Evolutionary conservation across 176 grass and related monocot genomes (phyloP).

Genomic region (Oropetium thomaeum): DNA sequence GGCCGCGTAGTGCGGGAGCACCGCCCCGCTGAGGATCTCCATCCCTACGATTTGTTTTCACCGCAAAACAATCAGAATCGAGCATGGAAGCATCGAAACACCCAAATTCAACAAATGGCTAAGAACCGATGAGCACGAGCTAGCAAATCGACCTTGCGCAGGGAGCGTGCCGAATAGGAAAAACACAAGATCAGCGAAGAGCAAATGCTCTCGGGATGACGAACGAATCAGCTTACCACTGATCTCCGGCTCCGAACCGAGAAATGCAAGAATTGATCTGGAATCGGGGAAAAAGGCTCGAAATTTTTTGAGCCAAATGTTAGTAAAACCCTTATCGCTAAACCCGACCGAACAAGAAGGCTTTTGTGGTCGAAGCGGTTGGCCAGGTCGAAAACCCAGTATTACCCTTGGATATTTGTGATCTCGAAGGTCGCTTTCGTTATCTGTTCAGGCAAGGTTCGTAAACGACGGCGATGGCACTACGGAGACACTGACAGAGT

Average conservation of each 20-base stretch:
- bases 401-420: conserved; percentile 21
- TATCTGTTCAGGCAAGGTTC: neutral
- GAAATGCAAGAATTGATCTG: neutral
- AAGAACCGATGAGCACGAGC: neutral
- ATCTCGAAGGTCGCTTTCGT: neutral
- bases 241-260: neutral
- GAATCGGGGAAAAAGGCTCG: neutral
- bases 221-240: conserved; percentile 14
- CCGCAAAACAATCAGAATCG: neutral
- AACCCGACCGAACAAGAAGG: conserved; percentile 5
- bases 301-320: conserved; percentile 30
- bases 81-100: neutral
- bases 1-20: conserved; percentile 41
- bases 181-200: neutral
- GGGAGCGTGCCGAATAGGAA: neutral
- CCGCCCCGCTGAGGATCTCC: conserved; percentile 56
- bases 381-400: neutral
- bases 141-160: neutral
- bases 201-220: neutral
- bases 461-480: neutral
- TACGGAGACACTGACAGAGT: neutral
- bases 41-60: conserved; percentile 20
- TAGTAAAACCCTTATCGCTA: conserved; percentile 45
- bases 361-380: conserved; percentile 20
- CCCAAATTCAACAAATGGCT: neutral